Base-by-base conservation (phyloP, 2,329 filamentous ascomycete genomes). In the Alternaria brassicicola region DNA sequence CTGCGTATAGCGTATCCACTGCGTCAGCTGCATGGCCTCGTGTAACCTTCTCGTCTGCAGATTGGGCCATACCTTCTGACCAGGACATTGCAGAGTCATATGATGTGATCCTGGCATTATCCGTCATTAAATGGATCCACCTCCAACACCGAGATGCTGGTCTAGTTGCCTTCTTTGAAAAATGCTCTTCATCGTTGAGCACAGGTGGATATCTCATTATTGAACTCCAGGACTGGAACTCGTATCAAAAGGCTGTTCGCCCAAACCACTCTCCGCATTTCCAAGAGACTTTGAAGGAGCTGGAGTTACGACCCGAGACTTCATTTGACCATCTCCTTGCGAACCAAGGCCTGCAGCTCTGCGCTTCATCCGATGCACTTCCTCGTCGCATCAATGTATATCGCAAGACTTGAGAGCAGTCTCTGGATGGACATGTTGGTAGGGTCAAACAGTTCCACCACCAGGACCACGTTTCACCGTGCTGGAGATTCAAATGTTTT, bases 121-220 rank as follows among this genome's bases (percentile, higher is more conserved):
- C 73, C 53, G 75, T 78, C 54, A 72, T 77, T 59, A 77, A 78
- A 62, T 78, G 75, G 75, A 74, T 78, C 45, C 76, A 77, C 56
- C 67, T 77, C 28, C 68, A 75, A 58, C 74, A 76, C 55, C 61
- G 68, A n/a, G 75, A 78, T 53, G 58, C 66, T 41, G 75, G 75
- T 33, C 56, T 78, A 58, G 36, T 63, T 30, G 52, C 28, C 7
- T 77, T 78, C 59, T 77, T 78, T 53, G 61, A 48, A 41, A 75
- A 74, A 47, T 78, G 74, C 64, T 58, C 65, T 15, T 52, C 63
- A 17, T 71, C 67, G 23, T 69, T 78, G 45, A 62, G 45, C 31
- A 39, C 62, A 15, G 72, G 71, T 54, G 75, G 75, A 26, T 65
- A 73, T 59, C 59, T 76, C 45, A 49, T 74, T 38, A 68, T 78